Base-by-base conservation (phyloP, 1,284 basidiomycete genomes). In the Ustanciosporium gigantosporum region DNA sequence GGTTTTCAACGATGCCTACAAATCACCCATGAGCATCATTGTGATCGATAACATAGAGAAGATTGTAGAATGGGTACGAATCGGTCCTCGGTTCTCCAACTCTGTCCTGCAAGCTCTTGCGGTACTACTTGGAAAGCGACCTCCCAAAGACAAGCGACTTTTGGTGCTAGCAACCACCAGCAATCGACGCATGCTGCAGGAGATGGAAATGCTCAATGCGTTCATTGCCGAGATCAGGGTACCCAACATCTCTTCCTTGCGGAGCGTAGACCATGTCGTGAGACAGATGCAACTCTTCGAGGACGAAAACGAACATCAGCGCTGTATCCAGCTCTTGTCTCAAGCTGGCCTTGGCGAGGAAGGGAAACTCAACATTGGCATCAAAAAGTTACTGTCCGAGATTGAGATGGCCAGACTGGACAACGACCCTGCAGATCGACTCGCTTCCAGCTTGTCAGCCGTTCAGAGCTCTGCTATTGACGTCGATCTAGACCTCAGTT, bases 371-470 rank as follows among this genome's bases (percentile, higher is more conserved):
- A 86, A 88, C 40, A 67, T 98, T 44, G 95, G 94, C 5, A 86
- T 99, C 73, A 97, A 97, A 85, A 77, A 76, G 80, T 77, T 99
- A 74, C 78, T 99, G 73, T 91, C 87, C 48, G 84, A 91, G 58
- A 84, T 93, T 19, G 94, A 99, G 82, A 97, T 97, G 93, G 90
- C 93, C 32, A 83, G 93, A 70, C 91, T 97, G 80, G 94, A 80
- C 35, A 65, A 73, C 35, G 79, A 78, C 31, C 77, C 78, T 14
- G 78, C 75, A 4, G 79, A 80, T 52, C 78, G 79, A 36, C 53
- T 80, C 22, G 74, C 79, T 5, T 70, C 67, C 23, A 71, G 70
- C 20, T 50, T 79, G 41, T 76, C 68, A 22, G 43, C 52, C 31
- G 49, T 41, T 20, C 57, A 66, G 42, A 51, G 31, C 21, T 25